Conservation (phyloP, 1,139 yeast genomes). For the Suhomyces wounanorum region DNA sequence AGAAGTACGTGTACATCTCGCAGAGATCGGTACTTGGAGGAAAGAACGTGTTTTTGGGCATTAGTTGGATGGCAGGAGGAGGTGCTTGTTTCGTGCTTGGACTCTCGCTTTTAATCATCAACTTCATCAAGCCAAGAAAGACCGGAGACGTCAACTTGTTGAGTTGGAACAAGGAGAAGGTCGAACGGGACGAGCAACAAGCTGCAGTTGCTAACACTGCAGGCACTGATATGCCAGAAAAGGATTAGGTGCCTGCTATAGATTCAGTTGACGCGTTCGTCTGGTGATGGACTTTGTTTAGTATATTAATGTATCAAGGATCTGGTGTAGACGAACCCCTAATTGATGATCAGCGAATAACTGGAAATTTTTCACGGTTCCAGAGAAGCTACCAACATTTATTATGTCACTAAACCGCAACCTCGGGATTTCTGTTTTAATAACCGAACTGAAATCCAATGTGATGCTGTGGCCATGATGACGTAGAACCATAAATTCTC, state of each 20-base stretch:
- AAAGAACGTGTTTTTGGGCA: conserved; percentile 81
- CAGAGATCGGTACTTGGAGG: conserved; percentile 93
- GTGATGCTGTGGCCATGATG: too few species aligned
- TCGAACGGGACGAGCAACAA: conserved; percentile 20
- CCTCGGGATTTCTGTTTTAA: too few species aligned
- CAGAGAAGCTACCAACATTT: too few species aligned
- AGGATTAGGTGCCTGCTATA: conserved; percentile 2
- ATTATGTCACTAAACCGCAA: too few species aligned
- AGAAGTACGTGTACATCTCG: conserved; percentile 74
- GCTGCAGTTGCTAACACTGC: conserved; percentile 12
- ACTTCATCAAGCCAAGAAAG: conserved; percentile 67
- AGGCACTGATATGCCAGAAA: conserved; percentile 7
- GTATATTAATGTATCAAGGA: not conserved
- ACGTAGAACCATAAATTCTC: too few species aligned
- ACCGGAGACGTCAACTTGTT: conserved; percentile 72
- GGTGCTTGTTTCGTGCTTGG: conserved; percentile 75
- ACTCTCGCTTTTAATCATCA: conserved; percentile 57
- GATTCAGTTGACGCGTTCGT: not conserved
- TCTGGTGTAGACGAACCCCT: not conserved
- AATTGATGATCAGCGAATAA: not conserved
- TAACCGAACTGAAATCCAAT: too few species aligned
- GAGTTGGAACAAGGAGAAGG: conserved; percentile 65
- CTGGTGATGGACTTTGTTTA: conserved; percentile 3
- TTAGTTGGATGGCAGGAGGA: conserved; percentile 91
- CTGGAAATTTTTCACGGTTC: not conserved